Conservation (phyloP, 1,284 basidiomycete genomes). For the Trametes pubescens region DNA sequence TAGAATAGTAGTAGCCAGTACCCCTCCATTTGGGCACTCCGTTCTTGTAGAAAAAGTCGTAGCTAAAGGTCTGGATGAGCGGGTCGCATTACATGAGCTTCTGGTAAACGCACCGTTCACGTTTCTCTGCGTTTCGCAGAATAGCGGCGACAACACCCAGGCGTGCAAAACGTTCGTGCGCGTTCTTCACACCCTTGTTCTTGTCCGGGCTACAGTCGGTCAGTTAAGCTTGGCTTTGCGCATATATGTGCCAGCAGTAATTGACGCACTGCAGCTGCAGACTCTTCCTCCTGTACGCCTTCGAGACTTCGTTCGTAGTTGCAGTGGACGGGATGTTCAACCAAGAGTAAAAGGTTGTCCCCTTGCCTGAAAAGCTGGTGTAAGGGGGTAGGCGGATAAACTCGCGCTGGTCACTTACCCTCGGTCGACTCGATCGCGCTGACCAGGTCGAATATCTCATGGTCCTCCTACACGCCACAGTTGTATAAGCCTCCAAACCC, state of each 20-base stretch:
- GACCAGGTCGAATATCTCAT: slow-evolving; percentile 98
- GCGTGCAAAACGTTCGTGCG: slow-evolving; percentile 88
- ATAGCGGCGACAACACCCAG: slow-evolving; percentile 89
- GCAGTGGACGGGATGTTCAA: slow-evolving; percentile 78
- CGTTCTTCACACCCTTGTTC: slow-evolving; percentile 82
- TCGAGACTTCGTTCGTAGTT: slow-evolving; percentile 76
- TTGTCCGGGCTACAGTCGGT: slow-evolving; percentile 81
- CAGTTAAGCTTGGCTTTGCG: slow-evolving; percentile 15
- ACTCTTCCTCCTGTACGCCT: slow-evolving; percentile 91
- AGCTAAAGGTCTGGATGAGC: slow-evolving; percentile 52
- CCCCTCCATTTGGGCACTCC: slow-evolving; percentile 91
- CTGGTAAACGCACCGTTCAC: slow-evolving; percentile 70
- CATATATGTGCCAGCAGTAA: neutral
- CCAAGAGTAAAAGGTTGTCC: slow-evolving; percentile 91
- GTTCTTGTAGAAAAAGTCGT: slow-evolving; percentile 93
- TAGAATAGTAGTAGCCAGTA: slow-evolving; percentile 90
- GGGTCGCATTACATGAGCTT: neutral
- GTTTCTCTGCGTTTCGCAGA: slow-evolving; percentile 76
- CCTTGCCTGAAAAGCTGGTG: slow-evolving; percentile 63
- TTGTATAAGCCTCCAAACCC: slow-evolving; percentile 17
- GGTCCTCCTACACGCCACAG: slow-evolving; percentile 69
- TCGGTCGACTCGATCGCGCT: slow-evolving; percentile 82
- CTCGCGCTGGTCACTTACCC: slow-evolving; percentile 54
- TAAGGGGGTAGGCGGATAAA: neutral
- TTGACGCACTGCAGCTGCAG: slow-evolving; percentile 80